phyloP scores from a whole-genome alignment of 805 yeast species.

The Isabelozyma gotoi region DNA sequence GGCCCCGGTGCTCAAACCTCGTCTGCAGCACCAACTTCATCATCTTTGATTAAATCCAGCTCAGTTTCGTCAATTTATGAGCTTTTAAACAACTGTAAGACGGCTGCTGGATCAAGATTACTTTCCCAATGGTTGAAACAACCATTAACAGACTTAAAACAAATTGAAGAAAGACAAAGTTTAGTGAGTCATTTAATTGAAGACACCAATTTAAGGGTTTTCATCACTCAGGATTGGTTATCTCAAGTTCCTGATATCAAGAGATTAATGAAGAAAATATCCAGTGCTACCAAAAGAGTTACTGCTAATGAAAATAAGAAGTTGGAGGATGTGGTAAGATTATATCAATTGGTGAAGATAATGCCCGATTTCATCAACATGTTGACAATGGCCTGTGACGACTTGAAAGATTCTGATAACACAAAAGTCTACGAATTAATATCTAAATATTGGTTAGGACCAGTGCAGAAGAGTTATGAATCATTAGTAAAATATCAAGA shows the following conservation, averaged over 20 bases:
- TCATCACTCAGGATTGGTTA: conserved; percentile 65
- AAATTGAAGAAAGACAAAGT: conserved; percentile 66
- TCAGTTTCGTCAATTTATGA: conserved; percentile 65
- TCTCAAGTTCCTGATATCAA: conserved; percentile 80
- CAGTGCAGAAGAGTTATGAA: conserved; percentile 47
- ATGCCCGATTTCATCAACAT: conserved; percentile 67
- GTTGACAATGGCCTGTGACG: conserved; percentile 44
- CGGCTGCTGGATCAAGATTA: conserved; percentile 84
- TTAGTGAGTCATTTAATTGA: conserved; percentile 75
- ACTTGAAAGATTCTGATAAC: conserved; percentile 15
- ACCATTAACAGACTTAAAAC: conserved; percentile 69
- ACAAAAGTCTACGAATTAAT: conserved; percentile 36
- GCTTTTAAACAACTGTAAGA: conserved; percentile 82
- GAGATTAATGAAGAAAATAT: conserved; percentile 68
- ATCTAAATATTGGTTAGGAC: conserved; percentile 54
- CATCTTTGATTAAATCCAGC: conserved; percentile 10
- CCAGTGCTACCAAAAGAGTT: conserved; percentile 27
- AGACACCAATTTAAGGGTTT: conserved; percentile 64
- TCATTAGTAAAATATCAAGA: conserved; percentile 72
- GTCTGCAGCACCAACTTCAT: conserved; percentile 22
- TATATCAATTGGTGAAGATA: conserved; percentile 74
- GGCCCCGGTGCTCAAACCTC: conserved; percentile 29
- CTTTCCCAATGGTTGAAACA: conserved; percentile 95
- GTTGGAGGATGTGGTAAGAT: conserved; percentile 84
- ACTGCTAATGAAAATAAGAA: conserved; percentile 48